These are phyloP conservation scores for Fraxinus paxiana DNA, from an alignment of 305 asterid species.

Conservation along the genomic window DNA sequence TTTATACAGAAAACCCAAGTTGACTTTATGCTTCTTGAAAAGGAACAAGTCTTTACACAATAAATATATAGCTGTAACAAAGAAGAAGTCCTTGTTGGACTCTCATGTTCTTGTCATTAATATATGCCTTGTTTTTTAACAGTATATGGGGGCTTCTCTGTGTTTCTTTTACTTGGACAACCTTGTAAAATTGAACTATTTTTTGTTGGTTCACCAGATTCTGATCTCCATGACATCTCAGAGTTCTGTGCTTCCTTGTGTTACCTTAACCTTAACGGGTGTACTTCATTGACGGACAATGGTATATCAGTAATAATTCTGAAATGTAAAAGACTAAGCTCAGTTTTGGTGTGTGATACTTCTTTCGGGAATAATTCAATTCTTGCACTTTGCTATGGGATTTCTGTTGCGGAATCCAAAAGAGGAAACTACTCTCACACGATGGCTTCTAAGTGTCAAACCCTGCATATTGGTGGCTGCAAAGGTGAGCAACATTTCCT, in stretches of 20 bases:
- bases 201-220: constrained; percentile 43
- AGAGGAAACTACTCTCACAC: constrained; percentile 28
- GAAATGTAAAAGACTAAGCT: constrained; percentile 53
- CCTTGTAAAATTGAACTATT: constrained; percentile 19
- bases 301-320: constrained; percentile 61
- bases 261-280: constrained; percentile 68
- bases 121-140: not conserved
- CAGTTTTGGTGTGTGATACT: constrained; percentile 73
- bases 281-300: constrained; percentile 64
- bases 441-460: constrained; percentile 46
- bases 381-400: constrained; percentile 53
- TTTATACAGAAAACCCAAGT: not conserved
- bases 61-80: not conserved
- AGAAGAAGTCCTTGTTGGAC: not conserved
- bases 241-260: constrained; percentile 51
- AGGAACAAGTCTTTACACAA: not conserved
- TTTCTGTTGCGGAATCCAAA: constrained; percentile 26
- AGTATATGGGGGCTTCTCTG: not conserved
- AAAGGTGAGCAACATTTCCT: constrained; percentile 39
- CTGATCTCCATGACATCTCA: constrained; percentile 53
- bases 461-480: constrained; percentile 78
- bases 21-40: not conserved
- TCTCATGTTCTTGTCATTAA: not conserved
- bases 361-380: constrained; percentile 56
- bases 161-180: not conserved